phyloP scores from a whole-genome alignment of 495 filamentous ascomycete species.

The Aspergillus ostianus region DNA sequence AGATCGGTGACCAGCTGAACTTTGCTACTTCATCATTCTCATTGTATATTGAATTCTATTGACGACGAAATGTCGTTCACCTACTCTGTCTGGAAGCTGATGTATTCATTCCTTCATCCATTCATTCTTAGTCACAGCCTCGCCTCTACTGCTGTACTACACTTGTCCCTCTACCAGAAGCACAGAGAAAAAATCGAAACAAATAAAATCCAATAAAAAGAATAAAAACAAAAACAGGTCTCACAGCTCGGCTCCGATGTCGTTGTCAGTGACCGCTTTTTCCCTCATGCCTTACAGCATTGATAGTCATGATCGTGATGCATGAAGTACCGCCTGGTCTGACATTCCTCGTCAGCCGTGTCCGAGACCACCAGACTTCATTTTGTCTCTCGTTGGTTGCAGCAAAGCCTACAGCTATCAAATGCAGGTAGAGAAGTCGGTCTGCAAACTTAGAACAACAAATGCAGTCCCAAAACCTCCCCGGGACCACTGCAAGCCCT shows the following conservation, averaged over 20 bases:
- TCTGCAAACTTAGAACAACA: conserved; percentile 10
- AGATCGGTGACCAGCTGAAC: no score
- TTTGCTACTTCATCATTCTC: no score
- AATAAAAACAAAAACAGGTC: background rate
- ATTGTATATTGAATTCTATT: no score
- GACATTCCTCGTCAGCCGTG: background rate
- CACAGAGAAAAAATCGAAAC: background rate
- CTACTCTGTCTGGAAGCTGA: no score
- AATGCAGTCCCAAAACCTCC: conserved; percentile 6
- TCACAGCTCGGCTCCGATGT: background rate
- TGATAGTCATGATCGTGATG: no score
- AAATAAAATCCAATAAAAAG: no score
- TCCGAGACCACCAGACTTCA: no score
- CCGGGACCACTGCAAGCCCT: conserved; percentile 3
- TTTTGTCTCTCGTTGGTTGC: background rate
- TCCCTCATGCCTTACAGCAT: background rate
- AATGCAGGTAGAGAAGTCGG: conserved; percentile 19
- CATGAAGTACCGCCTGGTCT: no score
- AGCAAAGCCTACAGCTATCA: background rate
- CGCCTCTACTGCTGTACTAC: background rate
- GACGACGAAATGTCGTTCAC: no score
- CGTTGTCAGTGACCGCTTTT: background rate
- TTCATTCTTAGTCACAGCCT: background rate
- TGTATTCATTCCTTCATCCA: no score
- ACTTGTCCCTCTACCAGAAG: background rate